phyloP scores from a whole-genome alignment of 306 rosid genomes.

The Dryas alaskensis region DNA sequence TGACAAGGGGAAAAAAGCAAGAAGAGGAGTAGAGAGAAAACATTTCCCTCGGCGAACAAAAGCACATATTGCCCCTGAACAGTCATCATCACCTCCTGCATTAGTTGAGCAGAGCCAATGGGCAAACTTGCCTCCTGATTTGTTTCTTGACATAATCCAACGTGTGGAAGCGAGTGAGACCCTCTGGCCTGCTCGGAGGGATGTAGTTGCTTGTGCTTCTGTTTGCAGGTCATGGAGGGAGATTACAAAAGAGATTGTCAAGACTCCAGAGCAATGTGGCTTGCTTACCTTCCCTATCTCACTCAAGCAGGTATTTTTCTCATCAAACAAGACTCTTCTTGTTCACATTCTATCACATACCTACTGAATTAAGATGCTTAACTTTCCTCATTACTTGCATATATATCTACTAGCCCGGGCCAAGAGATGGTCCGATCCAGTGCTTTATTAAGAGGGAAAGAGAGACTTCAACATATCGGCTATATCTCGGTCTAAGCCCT shows the following conservation, averaged over 20 bases:
- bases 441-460: slow-evolving; percentile 91
- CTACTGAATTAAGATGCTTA: background rate
- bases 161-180: slow-evolving; percentile 74
- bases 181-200: slow-evolving; percentile 83
- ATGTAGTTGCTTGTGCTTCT: slow-evolving; percentile 77
- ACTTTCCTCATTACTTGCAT: background rate
- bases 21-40: slow-evolving; percentile 44
- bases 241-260: slow-evolving; percentile 65
- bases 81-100: slow-evolving; percentile 27
- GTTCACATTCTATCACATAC: background rate
- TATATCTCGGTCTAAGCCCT: slow-evolving; percentile 88
- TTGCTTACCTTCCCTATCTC: slow-evolving; percentile 83
- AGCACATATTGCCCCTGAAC: slow-evolving; percentile 78
- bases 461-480: slow-evolving; percentile 62
- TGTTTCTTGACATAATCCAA: slow-evolving; percentile 77
- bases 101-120: slow-evolving; percentile 48
- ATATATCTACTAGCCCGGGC: slow-evolving; percentile 58
- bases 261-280: slow-evolving; percentile 84
- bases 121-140: slow-evolving; percentile 82
- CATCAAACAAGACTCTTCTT: background rate
- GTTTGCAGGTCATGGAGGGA: slow-evolving; percentile 86
- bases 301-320: slow-evolving; percentile 67
- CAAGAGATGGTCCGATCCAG: slow-evolving; percentile 76
- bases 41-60: slow-evolving; percentile 53
- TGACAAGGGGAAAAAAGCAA: slow-evolving; percentile 47